Percentiles rank a stretch among this genome's conserved stretches.
These are phyloP conservation scores for Mycena epipterygia DNA, from an alignment of 768 basidiomycete genomes.

Conservation along the genomic window DNA sequence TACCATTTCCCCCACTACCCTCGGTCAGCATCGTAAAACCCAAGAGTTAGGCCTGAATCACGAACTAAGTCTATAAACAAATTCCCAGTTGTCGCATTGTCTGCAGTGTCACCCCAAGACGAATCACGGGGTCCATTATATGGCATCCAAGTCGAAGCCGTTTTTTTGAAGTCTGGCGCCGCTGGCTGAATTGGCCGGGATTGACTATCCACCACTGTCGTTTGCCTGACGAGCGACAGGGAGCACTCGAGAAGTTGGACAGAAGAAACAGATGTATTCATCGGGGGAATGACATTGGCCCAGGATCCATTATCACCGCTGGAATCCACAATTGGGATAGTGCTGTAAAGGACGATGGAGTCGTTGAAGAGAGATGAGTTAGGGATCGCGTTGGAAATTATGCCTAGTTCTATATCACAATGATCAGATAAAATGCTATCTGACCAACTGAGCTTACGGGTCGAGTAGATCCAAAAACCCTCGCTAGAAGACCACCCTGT, in stretches of 20 bases:
- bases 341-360: slow-evolving; percentile 3
- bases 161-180: neutral
- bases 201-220: neutral
- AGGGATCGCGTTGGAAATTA: neutral
- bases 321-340: slow-evolving; percentile 3
- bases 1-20: neutral
- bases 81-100: too few relatives aligned
- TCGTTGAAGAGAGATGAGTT: too few relatives aligned
- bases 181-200: neutral
- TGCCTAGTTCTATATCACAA: neutral
- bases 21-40: neutral
- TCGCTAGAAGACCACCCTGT: neutral
- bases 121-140: neutral
- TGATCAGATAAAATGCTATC: neutral
- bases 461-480: slow-evolving; percentile 4
- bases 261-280: neutral
- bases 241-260: neutral
- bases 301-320: neutral
- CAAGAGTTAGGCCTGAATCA: neutral
- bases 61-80: neutral
- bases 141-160: neutral
- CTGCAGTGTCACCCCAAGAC: too few relatives aligned
- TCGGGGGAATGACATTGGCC: neutral
- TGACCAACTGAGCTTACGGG: neutral
- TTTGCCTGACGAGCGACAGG: neutral